Base-by-base conservation (phyloP, 768 basidiomycete species). In the Amylocystis lapponica region DNA sequence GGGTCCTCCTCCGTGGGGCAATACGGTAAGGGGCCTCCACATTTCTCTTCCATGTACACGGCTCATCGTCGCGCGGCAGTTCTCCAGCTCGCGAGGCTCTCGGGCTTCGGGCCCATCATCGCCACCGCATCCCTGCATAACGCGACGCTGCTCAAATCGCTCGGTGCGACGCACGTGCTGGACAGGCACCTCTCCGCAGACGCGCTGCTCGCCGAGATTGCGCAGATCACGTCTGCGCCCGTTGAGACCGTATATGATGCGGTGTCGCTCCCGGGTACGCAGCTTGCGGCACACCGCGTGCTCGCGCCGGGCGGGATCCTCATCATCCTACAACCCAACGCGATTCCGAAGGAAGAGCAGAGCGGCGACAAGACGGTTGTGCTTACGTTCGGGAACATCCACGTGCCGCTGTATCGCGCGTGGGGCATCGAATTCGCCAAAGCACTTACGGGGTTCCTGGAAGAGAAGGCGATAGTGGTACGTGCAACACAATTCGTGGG, bases 1-100 rank as follows among this genome's bases (percentile, higher is more conserved):
- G 70, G 70, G 8, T 53, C 66, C 6, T 45, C 56, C 13, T 63
- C 62, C 6, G 55, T 70, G 12, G 70, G 70, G 13, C 66, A 71
- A 49, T 62, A 49, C 16, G 65, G 68, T 68, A 34, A 23, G 27
- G 52, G n/a, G 22, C 13, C 21, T 13, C 19, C 8, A 26, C 14
- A 16, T 19, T 12, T 11, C 17, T 13, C 41, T 25, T 17, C 6
- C 30, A 26, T 16, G 19, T 30, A 20, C 20, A 10, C 22, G 6
- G 26, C 6, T 5, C 38, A 7, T 4, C 21, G 4, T 23, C 10
- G 7, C 43, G 30, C 17, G 14, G 14, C 36, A 53, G 49, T 31
- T 22, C 46, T 49, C 22, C 51, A 50, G 35, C 36, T 53, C 27
- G 51, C 51, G 2, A 40, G 36, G 17, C 45, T 50, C 17, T 47